Conservation (phyloP, 805 yeast genomes). For the Starmerella tilneyi region DNA sequence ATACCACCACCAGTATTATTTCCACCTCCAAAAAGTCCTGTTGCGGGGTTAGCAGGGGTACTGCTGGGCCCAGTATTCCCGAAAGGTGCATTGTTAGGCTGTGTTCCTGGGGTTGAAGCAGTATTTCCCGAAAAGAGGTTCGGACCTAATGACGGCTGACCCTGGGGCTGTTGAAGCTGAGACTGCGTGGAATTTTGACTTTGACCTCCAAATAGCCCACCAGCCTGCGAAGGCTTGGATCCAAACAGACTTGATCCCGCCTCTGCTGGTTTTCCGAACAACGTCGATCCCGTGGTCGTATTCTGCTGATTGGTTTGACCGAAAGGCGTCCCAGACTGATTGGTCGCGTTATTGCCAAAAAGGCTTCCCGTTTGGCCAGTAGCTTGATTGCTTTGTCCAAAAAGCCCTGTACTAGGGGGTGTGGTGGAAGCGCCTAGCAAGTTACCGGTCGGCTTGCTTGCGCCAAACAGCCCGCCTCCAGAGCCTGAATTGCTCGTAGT, state of each 20-base stretch:
- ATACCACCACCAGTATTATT: background rate
- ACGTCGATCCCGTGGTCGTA: background rate
- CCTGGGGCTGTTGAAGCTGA: conserved; percentile 22
- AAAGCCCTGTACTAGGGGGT: too few species aligned
- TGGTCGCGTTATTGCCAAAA: background rate
- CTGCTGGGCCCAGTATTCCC: conserved; percentile 13
- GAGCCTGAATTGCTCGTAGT: too few species aligned
- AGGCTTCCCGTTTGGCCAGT: too few species aligned
- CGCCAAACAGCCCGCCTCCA: conserved; percentile 5
- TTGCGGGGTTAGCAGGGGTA: conserved; percentile 13
- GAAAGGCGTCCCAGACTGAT: background rate
- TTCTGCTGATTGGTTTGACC: background rate
- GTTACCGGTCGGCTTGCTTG: conserved; percentile 1
- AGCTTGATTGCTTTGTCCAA: too few species aligned
- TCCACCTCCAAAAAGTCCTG: conserved; percentile 23
- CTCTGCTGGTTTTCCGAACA: conserved; percentile 2
- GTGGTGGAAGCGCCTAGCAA: background rate
- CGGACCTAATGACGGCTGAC: too few species aligned
- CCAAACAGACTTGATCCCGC: conserved; percentile 13
- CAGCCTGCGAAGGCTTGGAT: background rate
- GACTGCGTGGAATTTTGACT: conserved; percentile 3
- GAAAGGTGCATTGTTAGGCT: too few species aligned
- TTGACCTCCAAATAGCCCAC: conserved; percentile 8
- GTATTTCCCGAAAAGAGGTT: too few species aligned
- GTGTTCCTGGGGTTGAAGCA: too few species aligned